These are phyloP conservation scores for Arthrobotrys iridis DNA, from an alignment of 2,329 filamentous ascomycete genomes.

Conservation along the genomic window DNA sequence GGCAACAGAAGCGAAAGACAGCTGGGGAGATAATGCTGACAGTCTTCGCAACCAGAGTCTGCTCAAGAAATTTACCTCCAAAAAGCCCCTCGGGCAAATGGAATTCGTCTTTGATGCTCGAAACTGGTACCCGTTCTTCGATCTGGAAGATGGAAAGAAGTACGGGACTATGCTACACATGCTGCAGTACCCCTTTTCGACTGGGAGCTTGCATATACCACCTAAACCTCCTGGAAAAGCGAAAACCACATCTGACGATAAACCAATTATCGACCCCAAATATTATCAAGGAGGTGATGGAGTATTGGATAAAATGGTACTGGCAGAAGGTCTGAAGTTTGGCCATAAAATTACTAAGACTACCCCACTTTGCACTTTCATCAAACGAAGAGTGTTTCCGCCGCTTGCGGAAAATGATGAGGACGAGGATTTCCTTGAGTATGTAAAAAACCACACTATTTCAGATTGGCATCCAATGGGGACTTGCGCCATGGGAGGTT, in stretches of 20 bases:
- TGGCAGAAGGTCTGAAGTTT: constrained; percentile 63
- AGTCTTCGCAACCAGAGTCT: constrained; percentile 57
- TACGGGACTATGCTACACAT: constrained; percentile 66
- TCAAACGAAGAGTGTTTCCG: constrained; percentile 61
- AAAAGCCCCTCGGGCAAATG: constrained; percentile 63
- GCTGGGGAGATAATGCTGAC: constrained; percentile 57
- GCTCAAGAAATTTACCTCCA: constrained; percentile 59
- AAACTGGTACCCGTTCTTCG: constrained; percentile 64
- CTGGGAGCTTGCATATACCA: constrained; percentile 65
- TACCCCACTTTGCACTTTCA: constrained; percentile 61
- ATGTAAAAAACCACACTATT: constrained; percentile 61
- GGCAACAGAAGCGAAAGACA: constrained; percentile 32
- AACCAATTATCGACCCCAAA: constrained; percentile 62
- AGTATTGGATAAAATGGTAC: constrained; percentile 63
- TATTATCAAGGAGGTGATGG: constrained; percentile 63
- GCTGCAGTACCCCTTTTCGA: constrained; percentile 67
- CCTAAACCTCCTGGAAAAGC: constrained; percentile 36
- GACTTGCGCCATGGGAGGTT: constrained; percentile 63
- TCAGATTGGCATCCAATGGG: constrained; percentile 63
- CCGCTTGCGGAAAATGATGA: constrained; percentile 52
- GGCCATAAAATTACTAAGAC: constrained; percentile 62
- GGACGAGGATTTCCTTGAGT: constrained; percentile 59
- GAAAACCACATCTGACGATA: constrained; percentile 56
- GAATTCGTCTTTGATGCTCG: constrained; percentile 66
- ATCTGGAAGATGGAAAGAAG: constrained; percentile 61